Conservation (phyloP, 116 monocot genomes). For the Iris pallida region DNA sequence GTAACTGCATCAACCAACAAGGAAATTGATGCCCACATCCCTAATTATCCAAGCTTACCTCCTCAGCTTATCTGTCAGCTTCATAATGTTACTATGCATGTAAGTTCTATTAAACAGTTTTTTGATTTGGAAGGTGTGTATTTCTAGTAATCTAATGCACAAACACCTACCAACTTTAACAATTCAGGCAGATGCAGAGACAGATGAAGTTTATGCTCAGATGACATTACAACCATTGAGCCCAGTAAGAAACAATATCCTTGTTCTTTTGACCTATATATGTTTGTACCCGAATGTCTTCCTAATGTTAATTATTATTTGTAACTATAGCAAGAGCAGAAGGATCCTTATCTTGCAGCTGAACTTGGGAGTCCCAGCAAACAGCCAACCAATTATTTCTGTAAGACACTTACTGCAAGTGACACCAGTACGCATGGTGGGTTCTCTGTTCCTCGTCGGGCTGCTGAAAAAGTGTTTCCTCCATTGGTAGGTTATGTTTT, state of each 20-base stretch:
- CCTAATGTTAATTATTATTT: background rate
- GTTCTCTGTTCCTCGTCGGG: constrained; percentile 76
- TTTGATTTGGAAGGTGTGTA: background rate
- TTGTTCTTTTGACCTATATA: background rate
- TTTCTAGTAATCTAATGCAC: background rate
- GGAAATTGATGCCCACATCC: constrained; percentile 91
- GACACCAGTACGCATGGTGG: constrained; percentile 86
- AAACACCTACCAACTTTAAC: background rate
- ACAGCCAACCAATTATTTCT: constrained; percentile 94
- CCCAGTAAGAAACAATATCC: constrained; percentile 39
- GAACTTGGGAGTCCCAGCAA: constrained; percentile 66
- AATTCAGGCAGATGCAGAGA: constrained; percentile 81
- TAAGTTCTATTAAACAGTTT: constrained; percentile 28
- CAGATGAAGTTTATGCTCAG: constrained; percentile 94
- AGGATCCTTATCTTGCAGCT: constrained; percentile 72
- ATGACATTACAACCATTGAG: constrained; percentile 92
- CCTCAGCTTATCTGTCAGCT: constrained; percentile 93
- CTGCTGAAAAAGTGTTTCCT: constrained; percentile 86
- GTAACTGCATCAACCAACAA: constrained; percentile 91
- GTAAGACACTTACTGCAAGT: constrained; percentile 84
- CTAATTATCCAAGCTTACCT: constrained; percentile 83
- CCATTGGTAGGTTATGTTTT: constrained; percentile 45
- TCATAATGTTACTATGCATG: constrained; percentile 96
- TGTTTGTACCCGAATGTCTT: background rate
- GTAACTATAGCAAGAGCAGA: constrained; percentile 64